Evolutionary conservation across 2,329 filamentous ascomycete species (phyloP).

Genomic region (Penicillium occitanis): DNA sequence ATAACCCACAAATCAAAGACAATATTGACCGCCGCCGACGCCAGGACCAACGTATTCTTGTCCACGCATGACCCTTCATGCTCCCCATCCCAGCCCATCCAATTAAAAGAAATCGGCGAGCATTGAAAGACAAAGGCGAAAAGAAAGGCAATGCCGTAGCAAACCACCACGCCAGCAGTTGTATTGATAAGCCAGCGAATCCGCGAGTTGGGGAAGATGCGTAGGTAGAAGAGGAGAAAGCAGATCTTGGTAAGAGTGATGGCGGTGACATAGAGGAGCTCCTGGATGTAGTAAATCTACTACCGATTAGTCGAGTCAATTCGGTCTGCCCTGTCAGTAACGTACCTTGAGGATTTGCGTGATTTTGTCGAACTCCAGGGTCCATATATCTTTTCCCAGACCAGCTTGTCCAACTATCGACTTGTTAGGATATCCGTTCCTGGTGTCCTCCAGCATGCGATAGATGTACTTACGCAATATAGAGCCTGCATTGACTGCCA

Average conservation of each 20-base stretch:
- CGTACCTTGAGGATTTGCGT: background rate
- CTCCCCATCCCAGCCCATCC: slow-evolving; percentile 9
- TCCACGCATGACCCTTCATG: slow-evolving; percentile 12
- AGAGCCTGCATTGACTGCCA: slow-evolving; percentile 9
- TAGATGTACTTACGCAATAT: background rate
- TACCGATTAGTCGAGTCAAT: background rate
- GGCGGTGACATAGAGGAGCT: slow-evolving; percentile 16
- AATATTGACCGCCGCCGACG: slow-evolving; percentile 1
- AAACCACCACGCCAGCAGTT: slow-evolving; percentile 17
- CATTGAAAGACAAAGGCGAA: slow-evolving; percentile 10
- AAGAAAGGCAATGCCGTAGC: slow-evolving; percentile 20
- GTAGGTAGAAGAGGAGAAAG: slow-evolving; percentile 22
- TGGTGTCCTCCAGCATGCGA: background rate
- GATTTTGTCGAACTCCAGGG: slow-evolving; percentile 4
- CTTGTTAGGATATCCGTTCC: background rate
- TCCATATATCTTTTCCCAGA: slow-evolving; percentile 16
- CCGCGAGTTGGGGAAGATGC: slow-evolving; percentile 21
- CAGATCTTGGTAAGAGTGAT: slow-evolving; percentile 1
- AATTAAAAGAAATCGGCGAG: slow-evolving; percentile 7
- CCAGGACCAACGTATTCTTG: slow-evolving; percentile 7
- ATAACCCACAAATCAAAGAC: slow-evolving; percentile 21
- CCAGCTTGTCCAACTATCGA: slow-evolving; percentile 5
- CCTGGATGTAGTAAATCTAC: slow-evolving; percentile 11
- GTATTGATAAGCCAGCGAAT: slow-evolving; percentile 21
- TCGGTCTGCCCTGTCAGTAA: background rate